A percentile compares a stretch with the other conserved stretches of the same genome.
These are phyloP conservation scores for Rutidosis leptorrhynchoides DNA, from an alignment of 129 eudicot genomes.

Conservation along the genomic window DNA sequence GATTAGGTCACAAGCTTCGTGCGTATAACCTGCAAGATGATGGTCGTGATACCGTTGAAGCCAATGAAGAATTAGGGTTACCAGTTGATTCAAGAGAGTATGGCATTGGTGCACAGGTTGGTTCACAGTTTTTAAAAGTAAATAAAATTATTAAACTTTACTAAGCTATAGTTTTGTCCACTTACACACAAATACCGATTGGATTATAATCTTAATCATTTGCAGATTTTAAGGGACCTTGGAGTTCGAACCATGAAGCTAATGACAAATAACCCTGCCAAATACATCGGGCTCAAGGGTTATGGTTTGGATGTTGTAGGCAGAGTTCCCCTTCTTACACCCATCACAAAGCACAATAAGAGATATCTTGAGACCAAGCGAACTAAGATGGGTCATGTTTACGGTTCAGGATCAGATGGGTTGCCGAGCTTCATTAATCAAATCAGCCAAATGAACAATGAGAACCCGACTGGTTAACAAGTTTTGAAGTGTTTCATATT, in stretches of 20 bases:
- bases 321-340: conserved; percentile 88
- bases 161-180: too few species aligned
- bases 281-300: conserved; percentile 89
- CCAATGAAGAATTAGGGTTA: conserved; percentile 90
- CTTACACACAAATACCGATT: too few species aligned
- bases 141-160: too few species aligned
- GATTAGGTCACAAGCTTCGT: conserved; percentile 95
- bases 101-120: conserved; percentile 62
- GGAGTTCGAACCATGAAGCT: conserved; percentile 96
- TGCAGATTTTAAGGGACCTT: conserved; percentile 85
- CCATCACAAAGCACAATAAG: conserved; percentile 73
- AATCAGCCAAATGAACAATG: conserved; percentile 34
- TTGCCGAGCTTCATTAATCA: conserved; percentile 27
- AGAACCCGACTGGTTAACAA: conserved; percentile 22
- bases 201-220: neutral
- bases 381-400: conserved; percentile 89
- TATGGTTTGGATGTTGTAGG: conserved; percentile 83
- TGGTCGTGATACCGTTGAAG: conserved; percentile 98
- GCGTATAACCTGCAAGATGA: conserved; percentile 93
- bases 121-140: too few species aligned
- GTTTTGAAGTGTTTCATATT: conserved; percentile 2
- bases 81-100: conserved; percentile 84
- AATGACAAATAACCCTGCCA: conserved; percentile 96
- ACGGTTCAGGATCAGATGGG: conserved; percentile 47
- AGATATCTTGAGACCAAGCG: conserved; percentile 88